phyloP scores from a whole-genome alignment of 108 stramenopile genomes.

The Nitzschia inconspicua region DNA sequence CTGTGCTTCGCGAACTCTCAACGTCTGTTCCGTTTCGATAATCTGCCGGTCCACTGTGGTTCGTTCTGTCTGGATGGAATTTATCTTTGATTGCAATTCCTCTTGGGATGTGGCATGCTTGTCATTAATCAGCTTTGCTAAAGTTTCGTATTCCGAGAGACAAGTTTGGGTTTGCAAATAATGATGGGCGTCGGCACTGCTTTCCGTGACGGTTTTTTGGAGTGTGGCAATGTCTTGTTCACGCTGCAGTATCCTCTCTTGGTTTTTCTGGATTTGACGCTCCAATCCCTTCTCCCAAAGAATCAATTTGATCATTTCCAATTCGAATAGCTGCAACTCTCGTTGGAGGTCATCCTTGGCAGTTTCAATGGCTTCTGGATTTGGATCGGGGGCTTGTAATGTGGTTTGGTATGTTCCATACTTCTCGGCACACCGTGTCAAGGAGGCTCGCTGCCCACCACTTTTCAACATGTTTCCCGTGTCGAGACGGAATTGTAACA shows the following conservation, averaged over 20 bases:
- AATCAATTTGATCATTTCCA: slow-evolving; percentile 32
- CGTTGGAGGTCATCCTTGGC: slow-evolving; percentile 30
- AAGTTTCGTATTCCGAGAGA: slow-evolving; percentile 35
- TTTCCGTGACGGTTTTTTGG: slow-evolving; percentile 6
- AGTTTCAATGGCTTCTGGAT: slow-evolving; percentile 23
- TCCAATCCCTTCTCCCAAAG: slow-evolving; percentile 25
- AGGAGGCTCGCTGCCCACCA: slow-evolving; percentile 38
- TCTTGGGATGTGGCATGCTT: slow-evolving; percentile 13
- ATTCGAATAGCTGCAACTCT: slow-evolving; percentile 29
- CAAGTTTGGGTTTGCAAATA: slow-evolving; percentile 14
- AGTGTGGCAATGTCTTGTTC: slow-evolving; percentile 14
- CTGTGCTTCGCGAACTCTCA: slow-evolving; percentile 31
- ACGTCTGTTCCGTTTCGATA: neutral
- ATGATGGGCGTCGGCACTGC: slow-evolving; percentile 2
- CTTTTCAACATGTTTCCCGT: slow-evolving; percentile 28
- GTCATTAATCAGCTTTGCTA: slow-evolving; percentile 31
- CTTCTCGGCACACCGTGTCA: slow-evolving; percentile 38
- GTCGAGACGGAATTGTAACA: slow-evolving; percentile 23
- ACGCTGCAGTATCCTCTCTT: neutral
- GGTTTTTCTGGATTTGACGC: slow-evolving; percentile 11
- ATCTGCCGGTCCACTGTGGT: slow-evolving; percentile 1
- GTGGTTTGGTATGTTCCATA: slow-evolving; percentile 16
- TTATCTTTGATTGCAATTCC: slow-evolving; percentile 12
- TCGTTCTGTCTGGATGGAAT: slow-evolving; percentile 14
- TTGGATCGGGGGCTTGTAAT: neutral